phyloP scores from a whole-genome alignment of 179 eudicot species.

The Amaranthus tricolor region DNA sequence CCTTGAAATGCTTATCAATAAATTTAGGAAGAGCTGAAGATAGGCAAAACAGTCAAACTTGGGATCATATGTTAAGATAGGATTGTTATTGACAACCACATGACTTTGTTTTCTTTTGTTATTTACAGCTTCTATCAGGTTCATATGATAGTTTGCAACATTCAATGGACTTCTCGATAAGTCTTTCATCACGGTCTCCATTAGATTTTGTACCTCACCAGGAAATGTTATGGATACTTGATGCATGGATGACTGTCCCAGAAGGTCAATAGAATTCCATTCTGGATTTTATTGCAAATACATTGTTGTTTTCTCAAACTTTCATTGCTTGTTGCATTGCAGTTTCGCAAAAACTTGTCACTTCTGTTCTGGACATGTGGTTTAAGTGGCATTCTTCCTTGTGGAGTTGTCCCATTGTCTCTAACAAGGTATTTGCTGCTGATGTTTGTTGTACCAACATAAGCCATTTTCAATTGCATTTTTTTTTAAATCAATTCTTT shows the following conservation, averaged over 20 bases:
- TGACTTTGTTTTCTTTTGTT: constrained; percentile 8
- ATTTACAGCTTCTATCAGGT: constrained; percentile 48
- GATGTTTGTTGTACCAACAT: background rate
- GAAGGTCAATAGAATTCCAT: constrained; percentile 43
- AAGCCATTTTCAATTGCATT: background rate
- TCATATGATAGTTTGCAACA: constrained; percentile 38
- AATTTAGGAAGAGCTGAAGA: too few relatives aligned
- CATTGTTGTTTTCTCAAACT: background rate
- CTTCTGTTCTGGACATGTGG: constrained; percentile 79
- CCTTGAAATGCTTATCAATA: background rate
- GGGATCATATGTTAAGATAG: too few relatives aligned
- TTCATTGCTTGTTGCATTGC: constrained; percentile 23
- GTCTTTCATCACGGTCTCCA: constrained; percentile 71
- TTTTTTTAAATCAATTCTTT: background rate
- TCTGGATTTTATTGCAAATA: background rate
- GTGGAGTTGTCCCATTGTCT: constrained; percentile 49
- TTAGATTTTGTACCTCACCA: constrained; percentile 69
- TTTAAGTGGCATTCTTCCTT: constrained; percentile 81
- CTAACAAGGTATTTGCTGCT: constrained; percentile 41
- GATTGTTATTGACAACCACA: too few relatives aligned
- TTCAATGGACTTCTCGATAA: constrained; percentile 45
- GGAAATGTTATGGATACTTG: constrained; percentile 62
- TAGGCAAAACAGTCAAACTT: too few relatives aligned
- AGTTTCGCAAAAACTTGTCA: constrained; percentile 47
- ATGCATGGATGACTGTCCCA: constrained; percentile 49